Evolutionary conservation across 345 rosid genomes (phyloP).

Genomic region (Brassica carinata): DNA sequence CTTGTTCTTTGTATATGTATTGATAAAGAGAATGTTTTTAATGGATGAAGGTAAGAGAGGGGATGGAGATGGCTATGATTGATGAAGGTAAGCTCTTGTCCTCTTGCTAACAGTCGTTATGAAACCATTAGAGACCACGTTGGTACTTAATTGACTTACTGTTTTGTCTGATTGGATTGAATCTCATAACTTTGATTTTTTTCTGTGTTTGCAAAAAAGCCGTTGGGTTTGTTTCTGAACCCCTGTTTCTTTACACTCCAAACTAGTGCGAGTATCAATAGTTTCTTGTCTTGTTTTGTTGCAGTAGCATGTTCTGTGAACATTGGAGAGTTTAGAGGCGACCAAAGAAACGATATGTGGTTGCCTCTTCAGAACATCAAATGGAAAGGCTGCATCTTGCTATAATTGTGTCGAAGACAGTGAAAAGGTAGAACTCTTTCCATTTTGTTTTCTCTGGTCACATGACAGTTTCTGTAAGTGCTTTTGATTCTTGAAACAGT

Average conservation of each 20-base stretch:
- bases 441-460: background rate
- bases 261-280: background rate
- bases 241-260: background rate
- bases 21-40: no score
- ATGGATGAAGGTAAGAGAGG: no score
- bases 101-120: no score
- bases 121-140: no score
- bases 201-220: background rate
- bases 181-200: no score
- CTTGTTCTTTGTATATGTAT: no score
- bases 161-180: no score
- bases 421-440: conserved; percentile 45
- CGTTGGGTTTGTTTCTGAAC: conserved; percentile 69
- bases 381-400: conserved; percentile 84
- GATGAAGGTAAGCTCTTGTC: no score
- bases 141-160: no score
- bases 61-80: no score
- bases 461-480: background rate
- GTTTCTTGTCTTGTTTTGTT: conserved; percentile 6
- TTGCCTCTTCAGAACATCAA: conserved; percentile 76
- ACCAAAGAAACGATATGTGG: conserved; percentile 88
- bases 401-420: conserved; percentile 64
- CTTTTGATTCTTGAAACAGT: conserved; percentile 43
- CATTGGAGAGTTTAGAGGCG: conserved; percentile 60
- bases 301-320: conserved; percentile 64